phyloP scores from a whole-genome alignment of 1,284 basidiomycete species.

The Coriolopsis trogii region DNA sequence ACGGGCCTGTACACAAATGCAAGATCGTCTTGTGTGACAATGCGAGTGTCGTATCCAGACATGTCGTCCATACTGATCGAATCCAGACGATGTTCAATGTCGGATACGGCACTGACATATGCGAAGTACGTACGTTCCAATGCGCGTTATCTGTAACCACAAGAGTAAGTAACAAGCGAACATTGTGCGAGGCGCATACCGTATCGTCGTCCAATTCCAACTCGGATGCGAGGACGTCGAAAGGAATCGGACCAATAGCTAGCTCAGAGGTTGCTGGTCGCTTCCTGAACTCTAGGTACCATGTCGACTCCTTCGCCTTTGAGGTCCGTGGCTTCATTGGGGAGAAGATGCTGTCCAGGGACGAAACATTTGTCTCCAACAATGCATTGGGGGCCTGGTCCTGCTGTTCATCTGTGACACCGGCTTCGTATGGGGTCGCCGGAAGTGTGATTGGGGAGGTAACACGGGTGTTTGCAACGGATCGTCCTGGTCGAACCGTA shows the following conservation, averaged over 20 bases:
- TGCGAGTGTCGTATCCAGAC: slow-evolving; percentile 39
- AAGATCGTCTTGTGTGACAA: slow-evolving; percentile 39
- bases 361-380: background rate
- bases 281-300: slow-evolving; percentile 31
- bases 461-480: background rate
- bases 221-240: slow-evolving; percentile 15
- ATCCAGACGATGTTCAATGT: background rate
- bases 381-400: background rate
- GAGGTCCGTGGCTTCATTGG: background rate
- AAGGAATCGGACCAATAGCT: slow-evolving; percentile 19
- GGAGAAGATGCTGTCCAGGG: background rate
- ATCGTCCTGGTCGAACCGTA: slow-evolving; percentile 8
- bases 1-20: slow-evolving; percentile 58
- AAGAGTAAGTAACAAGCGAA: background rate
- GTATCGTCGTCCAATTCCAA: slow-evolving; percentile 26
- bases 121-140: slow-evolving; percentile 6
- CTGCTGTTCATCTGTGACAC: background rate
- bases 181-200: slow-evolving; percentile 5
- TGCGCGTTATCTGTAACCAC: background rate
- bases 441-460: slow-evolving; percentile 1
- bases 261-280: slow-evolving; percentile 21
- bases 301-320: slow-evolving; percentile 16
- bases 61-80: slow-evolving; percentile 36
- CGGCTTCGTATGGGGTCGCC: background rate
- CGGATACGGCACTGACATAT: too few species aligned